phyloP scores from a whole-genome alignment of 1,139 yeast genomes.

The Saccharomyces pastorianus region DNA sequence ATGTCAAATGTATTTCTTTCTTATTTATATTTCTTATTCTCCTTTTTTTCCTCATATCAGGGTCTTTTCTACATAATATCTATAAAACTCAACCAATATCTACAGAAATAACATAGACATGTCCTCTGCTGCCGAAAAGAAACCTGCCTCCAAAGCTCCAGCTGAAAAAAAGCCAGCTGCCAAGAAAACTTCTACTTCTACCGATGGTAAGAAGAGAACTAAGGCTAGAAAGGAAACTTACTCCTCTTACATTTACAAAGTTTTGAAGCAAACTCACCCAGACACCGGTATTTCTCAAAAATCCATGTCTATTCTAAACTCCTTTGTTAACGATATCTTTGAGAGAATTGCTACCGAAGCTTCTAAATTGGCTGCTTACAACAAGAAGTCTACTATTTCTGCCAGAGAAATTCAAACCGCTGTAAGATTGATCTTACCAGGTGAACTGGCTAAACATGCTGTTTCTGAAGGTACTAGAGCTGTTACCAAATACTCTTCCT shows the following conservation, averaged over 20 bases:
- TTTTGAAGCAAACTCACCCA: conserved; percentile 96
- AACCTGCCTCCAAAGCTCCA: conserved; percentile 98
- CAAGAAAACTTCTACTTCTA: conserved; percentile 75
- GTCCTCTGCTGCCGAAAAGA: conserved; percentile 98
- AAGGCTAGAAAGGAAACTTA: conserved; percentile 98
- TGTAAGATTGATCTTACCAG: conserved; percentile 96
- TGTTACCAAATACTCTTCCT: conserved; percentile 96
- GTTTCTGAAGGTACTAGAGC: conserved; percentile 99
- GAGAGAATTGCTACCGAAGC: conserved; percentile 97
- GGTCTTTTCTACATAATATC: not conserved
- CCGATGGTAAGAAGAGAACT: conserved; percentile 86
- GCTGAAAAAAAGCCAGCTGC: conserved; percentile 96
- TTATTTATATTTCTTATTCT: not conserved
- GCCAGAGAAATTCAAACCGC: conserved; percentile 99
- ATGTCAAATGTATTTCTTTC: no score
- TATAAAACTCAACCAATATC: not conserved
- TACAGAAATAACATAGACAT: conserved; percentile 31
- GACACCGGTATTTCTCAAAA: conserved; percentile 99
- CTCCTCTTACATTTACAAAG: conserved; percentile 97
- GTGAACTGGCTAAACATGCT: conserved; percentile 98
- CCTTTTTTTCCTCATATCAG: not conserved
- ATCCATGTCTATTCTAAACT: conserved; percentile 99
- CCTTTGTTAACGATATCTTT: conserved; percentile 92
- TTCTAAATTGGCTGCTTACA: conserved; percentile 98
- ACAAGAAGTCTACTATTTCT: conserved; percentile 97